phyloP scores from a whole-genome alignment of 805 yeast genomes.

The Kuraishia hungarica region DNA sequence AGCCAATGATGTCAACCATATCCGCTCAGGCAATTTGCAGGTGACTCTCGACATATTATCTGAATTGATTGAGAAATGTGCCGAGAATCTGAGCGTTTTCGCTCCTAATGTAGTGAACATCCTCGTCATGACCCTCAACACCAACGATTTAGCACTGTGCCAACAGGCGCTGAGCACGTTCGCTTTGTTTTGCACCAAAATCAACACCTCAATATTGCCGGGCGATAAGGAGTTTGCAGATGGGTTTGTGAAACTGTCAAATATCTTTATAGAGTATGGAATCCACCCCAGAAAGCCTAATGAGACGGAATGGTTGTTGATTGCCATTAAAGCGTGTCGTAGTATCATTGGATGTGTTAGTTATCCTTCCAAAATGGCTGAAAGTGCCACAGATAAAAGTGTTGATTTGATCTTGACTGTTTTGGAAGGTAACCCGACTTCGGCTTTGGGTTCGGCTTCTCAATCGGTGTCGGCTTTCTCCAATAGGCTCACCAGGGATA shows the following conservation, averaged over 20 bases:
- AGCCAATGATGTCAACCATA: constrained; percentile 46
- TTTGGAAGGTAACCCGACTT: neutral
- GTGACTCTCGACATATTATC: constrained; percentile 70
- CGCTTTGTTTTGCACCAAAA: constrained; percentile 27
- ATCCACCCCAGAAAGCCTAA: constrained; percentile 18
- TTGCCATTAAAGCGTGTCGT: constrained; percentile 31
- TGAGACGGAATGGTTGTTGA: constrained; percentile 34
- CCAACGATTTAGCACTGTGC: constrained; percentile 55
- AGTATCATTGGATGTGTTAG: constrained; percentile 30
- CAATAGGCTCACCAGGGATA: neutral
- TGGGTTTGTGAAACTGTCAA: constrained; percentile 24
- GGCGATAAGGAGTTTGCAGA: constrained; percentile 37
- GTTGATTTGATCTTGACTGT: constrained; percentile 20
- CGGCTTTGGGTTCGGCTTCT: too few species aligned
- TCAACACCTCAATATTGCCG: constrained; percentile 30
- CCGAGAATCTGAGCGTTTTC: constrained; percentile 77
- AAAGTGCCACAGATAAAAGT: constrained; percentile 22
- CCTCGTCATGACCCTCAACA: constrained; percentile 38
- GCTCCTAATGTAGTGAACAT: constrained; percentile 62
- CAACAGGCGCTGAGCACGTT: constrained; percentile 44
- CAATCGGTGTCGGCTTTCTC: neutral
- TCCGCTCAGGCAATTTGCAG: constrained; percentile 68
- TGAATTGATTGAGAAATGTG: constrained; percentile 66
- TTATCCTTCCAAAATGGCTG: constrained; percentile 21
- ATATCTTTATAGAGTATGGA: constrained; percentile 17